Conservation (phyloP, 257 asterid species). For the Gentiana dahurica region DNA sequence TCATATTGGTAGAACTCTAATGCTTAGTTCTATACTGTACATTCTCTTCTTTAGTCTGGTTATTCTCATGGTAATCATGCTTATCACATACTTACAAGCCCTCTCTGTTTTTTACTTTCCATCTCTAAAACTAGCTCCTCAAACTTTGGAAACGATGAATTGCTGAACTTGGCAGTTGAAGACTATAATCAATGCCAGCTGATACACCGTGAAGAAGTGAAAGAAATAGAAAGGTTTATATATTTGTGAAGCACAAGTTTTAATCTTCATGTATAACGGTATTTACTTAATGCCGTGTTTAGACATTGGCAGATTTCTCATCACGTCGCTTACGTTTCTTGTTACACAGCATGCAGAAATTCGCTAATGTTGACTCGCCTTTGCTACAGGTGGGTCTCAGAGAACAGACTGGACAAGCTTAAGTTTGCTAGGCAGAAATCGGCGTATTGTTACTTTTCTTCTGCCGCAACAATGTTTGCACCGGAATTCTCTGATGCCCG, state of each 20-base stretch:
- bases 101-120: conserved; percentile 4
- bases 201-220: conserved; percentile 54
- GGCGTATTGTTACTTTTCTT: conserved; percentile 87
- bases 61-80: neutral
- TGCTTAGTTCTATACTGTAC: neutral
- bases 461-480: conserved; percentile 56
- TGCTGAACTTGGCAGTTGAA: conserved; percentile 47
- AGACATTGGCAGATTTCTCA: neutral
- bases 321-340: neutral
- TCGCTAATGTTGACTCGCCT: neutral
- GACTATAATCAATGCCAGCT: conserved; percentile 73
- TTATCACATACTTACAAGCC: conserved; percentile 1
- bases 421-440: conserved; percentile 75
- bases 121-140: conserved; percentile 39
- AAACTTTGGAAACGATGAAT: conserved; percentile 56
- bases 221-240: conserved; percentile 61
- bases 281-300: neutral
- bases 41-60: no score
- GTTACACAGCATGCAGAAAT: neutral
- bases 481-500: conserved; percentile 84
- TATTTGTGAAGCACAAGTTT: neutral
- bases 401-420: conserved; percentile 66
- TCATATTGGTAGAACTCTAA: conserved; percentile 48
- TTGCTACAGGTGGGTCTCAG: conserved; percentile 59
- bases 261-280: neutral